Percentiles rank a stretch among this genome's conserved stretches.
Evolutionary conservation across 768 basidiomycete genomes (phyloP).

Genomic region (Lyophyllum semitale): DNA sequence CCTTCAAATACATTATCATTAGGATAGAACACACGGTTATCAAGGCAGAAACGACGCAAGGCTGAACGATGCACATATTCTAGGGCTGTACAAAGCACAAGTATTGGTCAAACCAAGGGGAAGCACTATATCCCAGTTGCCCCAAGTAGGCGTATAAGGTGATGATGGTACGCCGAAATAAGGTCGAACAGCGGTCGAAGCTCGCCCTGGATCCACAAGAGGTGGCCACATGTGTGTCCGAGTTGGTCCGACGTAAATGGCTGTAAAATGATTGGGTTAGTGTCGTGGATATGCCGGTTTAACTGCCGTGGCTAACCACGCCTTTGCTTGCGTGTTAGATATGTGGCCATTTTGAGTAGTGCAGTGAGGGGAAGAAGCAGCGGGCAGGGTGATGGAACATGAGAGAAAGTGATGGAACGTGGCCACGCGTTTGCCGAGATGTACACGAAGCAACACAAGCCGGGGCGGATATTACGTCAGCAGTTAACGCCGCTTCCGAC

Average conservation of each 20-base stretch:
- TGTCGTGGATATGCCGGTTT: not conserved
- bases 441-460: constrained; percentile 11
- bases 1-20: too few relatives aligned
- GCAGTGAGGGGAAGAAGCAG: not conserved
- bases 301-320: not conserved
- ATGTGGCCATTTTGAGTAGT: not conserved
- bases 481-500: too few relatives aligned
- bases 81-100: too few relatives aligned
- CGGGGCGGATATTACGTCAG: constrained; percentile 15
- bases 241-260: not conserved
- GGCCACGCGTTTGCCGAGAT: not conserved
- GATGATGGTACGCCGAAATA: too few relatives aligned
- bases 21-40: too few relatives aligned
- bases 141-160: too few relatives aligned
- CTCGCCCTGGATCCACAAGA: not conserved
- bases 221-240: constrained; percentile 1
- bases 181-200: too few relatives aligned
- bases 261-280: not conserved
- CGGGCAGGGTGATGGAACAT: constrained; percentile 1
- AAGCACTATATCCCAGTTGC: too few relatives aligned
- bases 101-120: too few relatives aligned
- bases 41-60: too few relatives aligned
- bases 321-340: not conserved
- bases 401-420: constrained; percentile 7
- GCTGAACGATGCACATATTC: too few relatives aligned